A percentile compares a stretch with the other conserved stretches of the same genome.
Conservation (phyloP, 208 protist species). For the Trypanosoma avium region DNA sequence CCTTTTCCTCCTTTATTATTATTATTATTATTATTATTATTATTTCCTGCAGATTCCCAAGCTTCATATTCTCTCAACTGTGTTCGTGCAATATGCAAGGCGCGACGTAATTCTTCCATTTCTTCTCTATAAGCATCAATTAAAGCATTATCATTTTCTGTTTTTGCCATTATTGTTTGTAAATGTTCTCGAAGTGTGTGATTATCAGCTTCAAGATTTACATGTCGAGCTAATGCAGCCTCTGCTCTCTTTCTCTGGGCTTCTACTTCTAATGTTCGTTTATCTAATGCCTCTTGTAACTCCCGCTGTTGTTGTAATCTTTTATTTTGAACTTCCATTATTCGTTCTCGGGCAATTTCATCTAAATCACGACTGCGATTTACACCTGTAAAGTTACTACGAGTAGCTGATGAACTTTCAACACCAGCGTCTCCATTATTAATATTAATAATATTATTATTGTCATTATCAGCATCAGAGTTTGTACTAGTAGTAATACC, state of each 20-base stretch:
- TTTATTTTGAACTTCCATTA: slow-evolving; percentile 45
- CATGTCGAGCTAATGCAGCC: slow-evolving; percentile 53
- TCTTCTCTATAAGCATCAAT: slow-evolving; percentile 72
- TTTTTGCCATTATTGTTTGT: slow-evolving; percentile 67
- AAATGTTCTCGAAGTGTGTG: slow-evolving; percentile 56
- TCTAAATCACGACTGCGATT: slow-evolving; percentile 43
- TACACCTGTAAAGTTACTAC: slow-evolving; percentile 1
- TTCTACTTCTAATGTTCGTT: slow-evolving; percentile 24
- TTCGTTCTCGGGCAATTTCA: slow-evolving; percentile 46
- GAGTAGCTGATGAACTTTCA: neutral
- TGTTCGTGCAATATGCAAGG: neutral
- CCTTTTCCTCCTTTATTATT: neutral
- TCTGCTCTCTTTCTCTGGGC: slow-evolving; percentile 38
- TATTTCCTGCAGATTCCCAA: slow-evolving; percentile 5
- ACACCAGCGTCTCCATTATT: slow-evolving; percentile 17
- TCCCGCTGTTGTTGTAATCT: slow-evolving; percentile 44
- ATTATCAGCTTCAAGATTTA: slow-evolving; percentile 58
- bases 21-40: neutral
- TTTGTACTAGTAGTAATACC: neutral
- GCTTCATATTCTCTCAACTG: slow-evolving; percentile 23
- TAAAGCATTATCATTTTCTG: slow-evolving; percentile 63
- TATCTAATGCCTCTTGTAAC: slow-evolving; percentile 32
- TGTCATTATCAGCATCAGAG: slow-evolving; percentile 11
- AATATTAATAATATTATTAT: neutral
- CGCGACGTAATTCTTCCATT: slow-evolving; percentile 11